These are phyloP conservation scores for Daldinia grandis DNA, from an alignment of 495 filamentous ascomycete species.

Conservation along the genomic window DNA sequence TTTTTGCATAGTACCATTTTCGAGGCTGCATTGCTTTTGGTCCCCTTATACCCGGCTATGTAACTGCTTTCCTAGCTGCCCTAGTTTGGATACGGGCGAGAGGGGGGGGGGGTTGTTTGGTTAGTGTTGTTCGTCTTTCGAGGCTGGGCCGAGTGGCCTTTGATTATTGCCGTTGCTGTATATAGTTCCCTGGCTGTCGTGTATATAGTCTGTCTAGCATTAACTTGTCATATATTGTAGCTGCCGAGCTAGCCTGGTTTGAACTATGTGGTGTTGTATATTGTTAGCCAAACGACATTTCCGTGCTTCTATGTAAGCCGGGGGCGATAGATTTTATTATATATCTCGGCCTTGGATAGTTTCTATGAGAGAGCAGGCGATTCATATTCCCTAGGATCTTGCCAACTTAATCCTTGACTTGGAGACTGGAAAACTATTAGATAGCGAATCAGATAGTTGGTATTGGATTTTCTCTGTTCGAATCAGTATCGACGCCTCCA, in stretches of 20 bases:
- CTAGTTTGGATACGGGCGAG: not conserved
- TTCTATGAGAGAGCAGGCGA: too few relatives aligned
- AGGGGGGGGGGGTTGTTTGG: not conserved
- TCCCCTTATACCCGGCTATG: not conserved
- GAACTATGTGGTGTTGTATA: not conserved
- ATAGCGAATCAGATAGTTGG: too few relatives aligned
- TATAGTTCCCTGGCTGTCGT: conserved; percentile 20
- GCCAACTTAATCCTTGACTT: too few relatives aligned
- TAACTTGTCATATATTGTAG: not conserved
- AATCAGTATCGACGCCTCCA: too few relatives aligned
- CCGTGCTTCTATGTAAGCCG: too few relatives aligned
- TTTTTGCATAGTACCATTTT: not conserved
- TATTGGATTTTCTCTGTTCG: too few relatives aligned
- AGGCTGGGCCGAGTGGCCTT: conserved; percentile 5
- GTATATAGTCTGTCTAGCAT: conserved; percentile 8
- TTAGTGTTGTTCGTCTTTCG: not conserved
- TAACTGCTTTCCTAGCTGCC: not conserved
- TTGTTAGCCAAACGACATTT: too few relatives aligned
- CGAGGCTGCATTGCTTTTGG: not conserved
- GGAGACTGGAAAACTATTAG: too few relatives aligned
- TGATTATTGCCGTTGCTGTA: conserved; percentile 16
- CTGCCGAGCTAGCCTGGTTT: not conserved
- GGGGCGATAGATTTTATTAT: too few relatives aligned
- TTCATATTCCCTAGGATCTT: too few relatives aligned
- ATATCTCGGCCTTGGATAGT: too few relatives aligned